Evolutionary conservation across 2,329 filamentous ascomycete genomes (phyloP).

Genomic region (Purpureocillium lavendulum): DNA sequence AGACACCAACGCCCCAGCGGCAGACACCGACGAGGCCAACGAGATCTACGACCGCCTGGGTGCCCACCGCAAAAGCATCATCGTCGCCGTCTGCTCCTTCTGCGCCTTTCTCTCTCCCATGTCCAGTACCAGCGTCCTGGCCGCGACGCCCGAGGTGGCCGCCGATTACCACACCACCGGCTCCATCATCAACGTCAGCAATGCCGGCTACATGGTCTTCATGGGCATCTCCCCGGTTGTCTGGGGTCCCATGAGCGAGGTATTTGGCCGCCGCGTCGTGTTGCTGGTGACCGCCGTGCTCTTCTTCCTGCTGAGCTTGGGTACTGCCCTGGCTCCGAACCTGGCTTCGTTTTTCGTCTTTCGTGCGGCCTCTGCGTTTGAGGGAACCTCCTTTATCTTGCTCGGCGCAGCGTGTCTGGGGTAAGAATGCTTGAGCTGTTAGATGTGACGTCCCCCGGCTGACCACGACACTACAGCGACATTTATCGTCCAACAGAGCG

Average conservation of each 20-base stretch:
- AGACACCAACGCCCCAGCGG: slow-evolving; percentile 5
- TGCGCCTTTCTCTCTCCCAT: slow-evolving; percentile 71
- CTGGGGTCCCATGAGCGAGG: slow-evolving; percentile 64
- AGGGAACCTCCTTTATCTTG: slow-evolving; percentile 66
- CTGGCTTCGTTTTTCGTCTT: slow-evolving; percentile 66
- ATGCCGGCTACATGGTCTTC: slow-evolving; percentile 65
- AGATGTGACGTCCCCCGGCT: neutral
- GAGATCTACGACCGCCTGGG: slow-evolving; percentile 59
- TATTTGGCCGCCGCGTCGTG: slow-evolving; percentile 51
- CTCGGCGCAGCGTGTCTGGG: slow-evolving; percentile 64
- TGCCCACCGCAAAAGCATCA: slow-evolving; percentile 51
- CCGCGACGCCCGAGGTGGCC: slow-evolving; percentile 68
- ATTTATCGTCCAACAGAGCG: slow-evolving; percentile 59
- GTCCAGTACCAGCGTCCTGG: slow-evolving; percentile 63
- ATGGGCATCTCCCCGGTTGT: slow-evolving; percentile 65
- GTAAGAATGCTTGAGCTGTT: slow-evolving; percentile 20
- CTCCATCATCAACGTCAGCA: slow-evolving; percentile 63
- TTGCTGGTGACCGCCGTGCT: slow-evolving; percentile 49
- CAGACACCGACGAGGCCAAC: slow-evolving; percentile 26
- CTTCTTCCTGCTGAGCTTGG: slow-evolving; percentile 63
- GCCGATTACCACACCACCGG: slow-evolving; percentile 55
- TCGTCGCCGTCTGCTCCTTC: slow-evolving; percentile 62
- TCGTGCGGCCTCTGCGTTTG: slow-evolving; percentile 64
- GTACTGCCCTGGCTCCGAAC: slow-evolving; percentile 64
- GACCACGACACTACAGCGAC: slow-evolving; percentile 28